Evolutionary conservation across 345 rosid genomes (phyloP).

Genomic region (Excoecaria cochinchinensis): DNA sequence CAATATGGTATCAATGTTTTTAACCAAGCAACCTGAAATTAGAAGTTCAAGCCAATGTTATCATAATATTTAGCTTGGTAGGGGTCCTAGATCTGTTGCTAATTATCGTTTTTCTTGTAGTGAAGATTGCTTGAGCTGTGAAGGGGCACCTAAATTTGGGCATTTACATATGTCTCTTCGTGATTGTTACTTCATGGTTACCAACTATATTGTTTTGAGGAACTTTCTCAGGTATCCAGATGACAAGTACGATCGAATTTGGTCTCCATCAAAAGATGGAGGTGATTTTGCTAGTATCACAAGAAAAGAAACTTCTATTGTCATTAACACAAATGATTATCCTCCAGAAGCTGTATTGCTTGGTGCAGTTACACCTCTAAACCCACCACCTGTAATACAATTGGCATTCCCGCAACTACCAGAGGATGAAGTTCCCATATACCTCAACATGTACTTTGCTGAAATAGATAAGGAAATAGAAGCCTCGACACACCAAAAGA

Average conservation of each 20-base stretch:
- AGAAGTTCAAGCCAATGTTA: too few species aligned
- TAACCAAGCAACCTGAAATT: too few species aligned
- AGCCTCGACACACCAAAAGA: not conserved
- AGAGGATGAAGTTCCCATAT: not conserved
- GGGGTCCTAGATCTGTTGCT: too few species aligned
- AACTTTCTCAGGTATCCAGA: conserved; percentile 14
- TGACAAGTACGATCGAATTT: conserved; percentile 30
- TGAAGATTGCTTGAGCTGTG: too few species aligned
- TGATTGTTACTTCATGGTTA: not conserved
- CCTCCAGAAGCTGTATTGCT: conserved; percentile 10
- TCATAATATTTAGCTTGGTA: too few species aligned
- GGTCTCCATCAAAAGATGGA: conserved; percentile 6
- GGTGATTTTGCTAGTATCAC: conserved; percentile 5
- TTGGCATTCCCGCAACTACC: not conserved
- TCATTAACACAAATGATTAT: not conserved
- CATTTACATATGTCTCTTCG: too few species aligned
- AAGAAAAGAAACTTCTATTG: not conserved
- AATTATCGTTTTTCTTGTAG: too few species aligned
- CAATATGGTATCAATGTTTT: too few species aligned
- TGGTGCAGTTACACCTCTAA: conserved; percentile 1
- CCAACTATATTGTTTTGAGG: not conserved
- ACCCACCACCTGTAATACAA: not conserved
- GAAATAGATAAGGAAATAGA: conserved; percentile 6
- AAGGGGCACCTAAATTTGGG: not conserved
- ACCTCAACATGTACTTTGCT: conserved; percentile 20